phyloP scores from a whole-genome alignment of 345 rosid species.

The Gossypium australe region DNA sequence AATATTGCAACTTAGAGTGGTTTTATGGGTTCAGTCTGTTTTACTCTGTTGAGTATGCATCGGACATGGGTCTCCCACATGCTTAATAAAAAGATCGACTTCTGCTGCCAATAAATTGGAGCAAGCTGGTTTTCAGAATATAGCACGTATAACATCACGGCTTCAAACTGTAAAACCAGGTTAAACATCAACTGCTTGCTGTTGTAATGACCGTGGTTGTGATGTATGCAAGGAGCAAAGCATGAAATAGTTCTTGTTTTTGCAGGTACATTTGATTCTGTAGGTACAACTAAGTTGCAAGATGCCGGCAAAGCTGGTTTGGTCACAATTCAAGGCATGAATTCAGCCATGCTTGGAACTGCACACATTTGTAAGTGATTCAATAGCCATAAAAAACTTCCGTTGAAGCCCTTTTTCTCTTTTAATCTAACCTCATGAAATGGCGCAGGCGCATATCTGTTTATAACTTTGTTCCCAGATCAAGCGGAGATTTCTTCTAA shows the following conservation, averaged over 20 bases:
- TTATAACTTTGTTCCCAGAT: constrained; percentile 80
- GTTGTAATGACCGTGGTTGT: not conserved
- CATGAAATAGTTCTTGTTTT: not conserved
- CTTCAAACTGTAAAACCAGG: constrained; percentile 62
- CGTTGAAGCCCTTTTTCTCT: too few species aligned
- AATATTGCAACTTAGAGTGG: too few species aligned
- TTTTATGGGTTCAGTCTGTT: too few species aligned
- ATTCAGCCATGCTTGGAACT: constrained; percentile 46
- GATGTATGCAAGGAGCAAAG: not conserved
- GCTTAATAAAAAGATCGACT: constrained; percentile 44
- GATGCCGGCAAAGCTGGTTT: not conserved
- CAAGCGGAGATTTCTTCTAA: constrained; percentile 55
- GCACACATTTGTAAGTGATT: constrained; percentile 49
- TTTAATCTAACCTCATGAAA: too few species aligned
- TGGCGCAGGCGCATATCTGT: constrained; percentile 47
- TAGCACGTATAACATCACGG: constrained; percentile 83
- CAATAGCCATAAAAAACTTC: too few species aligned
- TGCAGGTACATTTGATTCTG: not conserved
- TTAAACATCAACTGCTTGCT: constrained; percentile 7
- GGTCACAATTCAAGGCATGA: not conserved
- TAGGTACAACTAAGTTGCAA: constrained; percentile 31
- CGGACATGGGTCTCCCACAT: too few species aligned
- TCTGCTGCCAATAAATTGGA: constrained; percentile 42
- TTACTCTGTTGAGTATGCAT: too few species aligned
- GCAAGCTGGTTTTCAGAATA: constrained; percentile 42